Evolutionary conservation across 2,329 filamentous ascomycete species (phyloP), one percentile per base, ranked within the genome.

Genomic region (Microdochium nivale): DNA sequence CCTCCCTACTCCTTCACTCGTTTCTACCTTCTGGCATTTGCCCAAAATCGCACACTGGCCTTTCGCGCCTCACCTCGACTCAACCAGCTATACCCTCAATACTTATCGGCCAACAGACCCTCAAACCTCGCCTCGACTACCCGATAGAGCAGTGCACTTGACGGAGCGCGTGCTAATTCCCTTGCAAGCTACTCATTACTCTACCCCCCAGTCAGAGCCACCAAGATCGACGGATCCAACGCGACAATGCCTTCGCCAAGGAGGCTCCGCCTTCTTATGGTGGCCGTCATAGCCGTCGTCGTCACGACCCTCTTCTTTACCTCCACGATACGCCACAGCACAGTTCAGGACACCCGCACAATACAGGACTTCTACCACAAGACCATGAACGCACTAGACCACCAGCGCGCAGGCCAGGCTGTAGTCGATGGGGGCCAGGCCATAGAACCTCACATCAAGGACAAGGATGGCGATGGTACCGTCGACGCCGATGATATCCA

Each of bases 241-340:
- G 33, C 33, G 5, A 19, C 40, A 40, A 90, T 90, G 86, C 80
- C 83, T 61, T 86, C 86, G 21, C 75, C 79, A 60, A 83, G 89
- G 57, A 84, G 88, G 60, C 64, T 89, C 60, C 84, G 84, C 63
- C 72, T 86, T 59, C 71, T 90, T 52, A 72, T 81, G 56, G 73
- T 91, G 61, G 73, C 85, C 52, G 74, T 84, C 52, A 59, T 90
- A 58, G 74, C 83, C 57, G 73, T 80, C 53, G 69, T 92, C 54
- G 70, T 92, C 58, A 76, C 84, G 47, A 71, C 86, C 51, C 73
- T 95, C 59, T 90, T 92, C 73, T 84, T 89, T 65, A 86, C 84
- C 21, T 79, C 78, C n/a, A 77, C 76, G 48, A 71, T 79, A 50
- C 75, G 78, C 52, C 71, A 77, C 49, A 73, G 74, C 32, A 67